Base-by-base conservation (phyloP, 1,284 basidiomycete genomes). In the Tilletia indica region DNA sequence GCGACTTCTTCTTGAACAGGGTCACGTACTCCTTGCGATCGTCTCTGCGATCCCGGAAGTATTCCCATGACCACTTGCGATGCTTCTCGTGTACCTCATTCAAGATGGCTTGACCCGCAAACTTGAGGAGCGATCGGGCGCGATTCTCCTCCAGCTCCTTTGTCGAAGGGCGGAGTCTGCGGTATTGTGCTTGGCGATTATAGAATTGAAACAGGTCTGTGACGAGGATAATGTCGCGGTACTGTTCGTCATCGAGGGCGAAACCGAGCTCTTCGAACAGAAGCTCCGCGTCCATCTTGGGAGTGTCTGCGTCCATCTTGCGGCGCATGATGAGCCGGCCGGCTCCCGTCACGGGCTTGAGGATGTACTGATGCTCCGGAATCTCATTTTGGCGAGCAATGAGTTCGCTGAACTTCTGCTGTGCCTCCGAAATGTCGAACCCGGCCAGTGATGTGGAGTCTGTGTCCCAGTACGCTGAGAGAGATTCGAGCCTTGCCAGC, bases 181-280 rank as follows among this genome's bases (percentile, higher is more conserved):
- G 80, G 70, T 84, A 84, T 87, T 94, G 92, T 74, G 92, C 91
- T 77, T 93, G 93, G 70, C 97, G 90, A 66, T 91, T 89, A 86
- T 96, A 98, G 76, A 99, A 92, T 84, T 99, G 96, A 86, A 97
- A 98, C 88, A 98, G 93, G 84, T 99, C 96, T 73, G 95, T 87
- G 69, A 99, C 89, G 25, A 93, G 96, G 75, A 99, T 93, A 14
- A 89, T 90, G 85, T 99, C 94, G 64, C 94, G 90, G 84, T 99
- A 99, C 85, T 99, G 97, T 77, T 96, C 90, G 77, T 94, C 91
- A 83, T 99, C 96, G 71, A 99, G 86, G 12, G 92, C 89, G 71
- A 99, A 91, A 5, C 92, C 95, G 70, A 99, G 94, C 85, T 98
- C 93, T 79, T 97, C 91, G 83, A 99, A 99, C 21, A 92, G 87